These are phyloP conservation scores for Ormosia semicastrata DNA, from an alignment of 306 rosid species.

Conservation along the genomic window DNA sequence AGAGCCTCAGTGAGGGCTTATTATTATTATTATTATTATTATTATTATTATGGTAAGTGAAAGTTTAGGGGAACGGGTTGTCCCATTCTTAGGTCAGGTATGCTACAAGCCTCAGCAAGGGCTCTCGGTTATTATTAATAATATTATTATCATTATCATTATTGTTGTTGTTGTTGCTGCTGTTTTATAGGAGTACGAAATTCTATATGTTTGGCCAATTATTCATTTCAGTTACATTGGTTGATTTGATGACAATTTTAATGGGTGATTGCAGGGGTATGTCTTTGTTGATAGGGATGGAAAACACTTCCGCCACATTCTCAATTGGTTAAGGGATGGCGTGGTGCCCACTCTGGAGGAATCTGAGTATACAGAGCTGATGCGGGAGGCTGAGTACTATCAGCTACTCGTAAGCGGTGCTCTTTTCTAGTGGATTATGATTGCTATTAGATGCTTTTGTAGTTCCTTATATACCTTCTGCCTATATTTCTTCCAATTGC, in stretches of 20 bases:
- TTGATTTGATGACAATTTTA: background rate
- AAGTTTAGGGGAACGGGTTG: background rate
- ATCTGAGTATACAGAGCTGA: slow-evolving; percentile 54
- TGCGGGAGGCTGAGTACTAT: slow-evolving; percentile 90
- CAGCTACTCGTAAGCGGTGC: slow-evolving; percentile 68
- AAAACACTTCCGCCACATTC: slow-evolving; percentile 83
- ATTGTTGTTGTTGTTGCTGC: background rate
- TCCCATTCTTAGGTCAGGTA: background rate
- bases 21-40: too few species aligned
- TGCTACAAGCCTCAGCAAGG: background rate
- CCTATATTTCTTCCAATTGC: slow-evolving; percentile 3
- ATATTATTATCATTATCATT: too few species aligned
- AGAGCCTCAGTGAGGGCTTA: too few species aligned
- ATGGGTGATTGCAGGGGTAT: slow-evolving; percentile 63
- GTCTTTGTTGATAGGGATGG: slow-evolving; percentile 93
- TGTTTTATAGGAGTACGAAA: background rate
- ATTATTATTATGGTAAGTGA: too few species aligned
- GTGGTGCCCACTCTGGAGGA: slow-evolving; percentile 72
- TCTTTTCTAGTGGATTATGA: slow-evolving; percentile 6
- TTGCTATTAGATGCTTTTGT: slow-evolving; percentile 2
- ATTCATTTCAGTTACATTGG: background rate
- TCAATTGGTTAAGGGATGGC: slow-evolving; percentile 92
- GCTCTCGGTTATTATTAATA: too few species aligned
- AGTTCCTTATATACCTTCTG: background rate
- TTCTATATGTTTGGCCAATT: background rate